Evolutionary conservation across 345 rosid genomes (phyloP).

Genomic region (Hibiscus syriacus): DNA sequence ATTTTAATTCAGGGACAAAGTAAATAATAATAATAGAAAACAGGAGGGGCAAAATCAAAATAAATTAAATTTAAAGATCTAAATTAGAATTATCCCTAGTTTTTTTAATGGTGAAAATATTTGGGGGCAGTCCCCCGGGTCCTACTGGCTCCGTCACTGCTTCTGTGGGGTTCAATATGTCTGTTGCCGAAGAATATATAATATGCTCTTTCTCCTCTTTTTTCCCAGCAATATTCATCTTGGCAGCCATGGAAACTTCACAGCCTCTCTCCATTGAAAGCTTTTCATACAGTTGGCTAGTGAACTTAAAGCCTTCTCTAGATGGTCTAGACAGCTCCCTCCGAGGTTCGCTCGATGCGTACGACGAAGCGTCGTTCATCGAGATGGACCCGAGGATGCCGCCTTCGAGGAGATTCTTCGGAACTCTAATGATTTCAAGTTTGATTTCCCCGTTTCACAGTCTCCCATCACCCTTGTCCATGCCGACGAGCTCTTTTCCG

Average conservation of each 20-base stretch:
- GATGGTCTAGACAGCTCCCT: conserved; percentile 40
- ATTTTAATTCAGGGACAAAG: no score
- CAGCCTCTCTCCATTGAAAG: conserved; percentile 84
- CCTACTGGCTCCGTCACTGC: no score
- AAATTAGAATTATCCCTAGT: no score
- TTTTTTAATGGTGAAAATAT: no score
- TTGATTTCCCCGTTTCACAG: conserved; percentile 57
- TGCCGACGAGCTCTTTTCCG: conserved; percentile 79
- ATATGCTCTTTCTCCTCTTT: no score
- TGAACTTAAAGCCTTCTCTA: conserved; percentile 56
- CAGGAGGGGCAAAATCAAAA: no score
- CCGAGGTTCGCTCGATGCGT: conserved; percentile 38
- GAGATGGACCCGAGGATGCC: conserved; percentile 97
- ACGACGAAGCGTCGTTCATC: conserved; percentile 71
- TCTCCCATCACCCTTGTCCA: conserved; percentile 49
- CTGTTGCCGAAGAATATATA: no score
- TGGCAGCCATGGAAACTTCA: conserved; percentile 65
- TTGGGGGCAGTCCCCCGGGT: no score
- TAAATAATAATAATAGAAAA: no score
- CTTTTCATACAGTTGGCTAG: conserved; percentile 85
- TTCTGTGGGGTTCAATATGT: no score
- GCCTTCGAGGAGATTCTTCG: conserved; percentile 78
- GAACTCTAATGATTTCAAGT: conserved; percentile 60
- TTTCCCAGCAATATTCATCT: no score
- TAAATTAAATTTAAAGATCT: no score